A percentile compares a stretch with the other conserved stretches of the same genome.
Evolutionary conservation across 2,329 filamentous ascomycete genomes (phyloP).

Genomic region (Trichophyton schoenleinii): DNA sequence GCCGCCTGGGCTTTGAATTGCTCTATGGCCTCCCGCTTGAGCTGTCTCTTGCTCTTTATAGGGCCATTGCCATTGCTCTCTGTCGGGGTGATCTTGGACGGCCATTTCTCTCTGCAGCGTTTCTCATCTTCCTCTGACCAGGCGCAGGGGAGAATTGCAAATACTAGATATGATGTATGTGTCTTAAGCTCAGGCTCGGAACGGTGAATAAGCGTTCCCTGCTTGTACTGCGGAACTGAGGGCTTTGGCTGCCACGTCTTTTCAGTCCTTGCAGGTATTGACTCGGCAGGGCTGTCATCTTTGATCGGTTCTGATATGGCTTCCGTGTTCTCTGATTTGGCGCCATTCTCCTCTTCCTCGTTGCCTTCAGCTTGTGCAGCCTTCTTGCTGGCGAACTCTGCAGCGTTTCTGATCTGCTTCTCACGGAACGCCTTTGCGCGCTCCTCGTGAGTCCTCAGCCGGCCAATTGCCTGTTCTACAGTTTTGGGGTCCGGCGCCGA

Average conservation of each 20-base stretch:
- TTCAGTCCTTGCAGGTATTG: not conserved
- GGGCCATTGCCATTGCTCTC: conserved; percentile 17
- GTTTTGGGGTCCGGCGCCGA: conserved; percentile 53
- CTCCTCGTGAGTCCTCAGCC: conserved; percentile 60
- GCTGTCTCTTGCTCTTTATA: conserved; percentile 28
- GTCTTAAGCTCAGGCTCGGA: conserved; percentile 84
- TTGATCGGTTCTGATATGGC: not conserved
- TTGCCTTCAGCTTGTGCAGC: not conserved
- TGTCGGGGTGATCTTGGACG: conserved; percentile 42
- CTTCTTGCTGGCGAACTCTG: not conserved
- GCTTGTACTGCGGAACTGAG: conserved; percentile 48
- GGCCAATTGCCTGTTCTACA: conserved; percentile 65
- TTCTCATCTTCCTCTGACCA: conserved; percentile 78
- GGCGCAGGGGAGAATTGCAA: conserved; percentile 73
- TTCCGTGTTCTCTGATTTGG: not conserved
- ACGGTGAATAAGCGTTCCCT: conserved; percentile 66
- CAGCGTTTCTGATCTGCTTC: conserved; percentile 13
- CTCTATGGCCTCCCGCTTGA: conserved; percentile 35
- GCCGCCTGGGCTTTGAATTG: conserved; percentile 13
- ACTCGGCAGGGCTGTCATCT: not conserved
- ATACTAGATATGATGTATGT: conserved; percentile 93
- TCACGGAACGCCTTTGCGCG: conserved; percentile 54
- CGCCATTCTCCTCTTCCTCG: not conserved
- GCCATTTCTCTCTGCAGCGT: conserved; percentile 51
- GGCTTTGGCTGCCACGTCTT: conserved; percentile 7